phyloP scores from a whole-genome alignment of 768 basidiomycete genomes.

The Russula dissimulans region DNA sequence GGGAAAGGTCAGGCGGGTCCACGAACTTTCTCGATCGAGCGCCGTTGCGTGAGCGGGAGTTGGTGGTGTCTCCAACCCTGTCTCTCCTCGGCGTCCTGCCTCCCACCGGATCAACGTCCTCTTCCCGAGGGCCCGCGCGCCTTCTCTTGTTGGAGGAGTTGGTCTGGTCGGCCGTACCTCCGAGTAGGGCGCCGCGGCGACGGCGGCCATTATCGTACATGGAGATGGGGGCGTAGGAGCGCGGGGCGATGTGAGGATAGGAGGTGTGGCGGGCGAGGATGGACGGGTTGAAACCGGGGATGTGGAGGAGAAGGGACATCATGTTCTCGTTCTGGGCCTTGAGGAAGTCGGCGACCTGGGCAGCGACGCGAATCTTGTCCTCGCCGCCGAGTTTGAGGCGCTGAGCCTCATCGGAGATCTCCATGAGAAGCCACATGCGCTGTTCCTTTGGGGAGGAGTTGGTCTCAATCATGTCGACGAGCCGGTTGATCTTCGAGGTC shows the following conservation, averaged over 20 bases:
- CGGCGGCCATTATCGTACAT: slow-evolving; percentile 58
- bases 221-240: slow-evolving; percentile 53
- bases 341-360: slow-evolving; percentile 83
- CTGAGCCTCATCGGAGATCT: slow-evolving; percentile 90
- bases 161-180: slow-evolving; percentile 39
- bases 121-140: slow-evolving; percentile 39
- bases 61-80: slow-evolving; percentile 34
- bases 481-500: slow-evolving; percentile 64
- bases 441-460: slow-evolving; percentile 51
- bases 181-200: slow-evolving; percentile 43
- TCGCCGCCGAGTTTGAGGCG: slow-evolving; percentile 90
- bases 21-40: slow-evolving; percentile 55
- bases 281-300: slow-evolving; percentile 55
- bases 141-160: slow-evolving; percentile 62
- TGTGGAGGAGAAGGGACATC: slow-evolving; percentile 46
- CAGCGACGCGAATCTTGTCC: slow-evolving; percentile 95
- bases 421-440: slow-evolving; percentile 76
- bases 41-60: slow-evolving; percentile 42
- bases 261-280: slow-evolving; percentile 52
- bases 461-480: slow-evolving; percentile 70
- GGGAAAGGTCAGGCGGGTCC: slow-evolving; percentile 1
- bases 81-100: slow-evolving; percentile 59
- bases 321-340: slow-evolving; percentile 55
- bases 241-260: slow-evolving; percentile 67
- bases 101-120: slow-evolving; percentile 47